phyloP scores from a whole-genome alignment of 2,329 filamentous ascomycete species.

The Penicillium sp. region DNA sequence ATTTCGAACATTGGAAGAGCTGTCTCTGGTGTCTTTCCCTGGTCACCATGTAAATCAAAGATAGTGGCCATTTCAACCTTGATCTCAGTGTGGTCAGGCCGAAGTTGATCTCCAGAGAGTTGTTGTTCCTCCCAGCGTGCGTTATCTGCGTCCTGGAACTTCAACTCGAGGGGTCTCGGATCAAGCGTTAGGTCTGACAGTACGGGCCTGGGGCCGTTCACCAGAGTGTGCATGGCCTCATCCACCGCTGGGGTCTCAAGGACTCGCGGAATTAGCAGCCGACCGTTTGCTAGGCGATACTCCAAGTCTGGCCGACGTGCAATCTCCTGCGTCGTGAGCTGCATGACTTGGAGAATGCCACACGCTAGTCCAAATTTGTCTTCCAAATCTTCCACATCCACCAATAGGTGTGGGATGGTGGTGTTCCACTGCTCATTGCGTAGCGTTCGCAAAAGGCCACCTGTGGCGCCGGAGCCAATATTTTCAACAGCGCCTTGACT shows the following conservation, averaged over 20 bases:
- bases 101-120: not conserved
- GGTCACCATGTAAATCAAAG: constrained; percentile 10
- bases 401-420: constrained; percentile 19
- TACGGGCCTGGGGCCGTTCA: constrained; percentile 15
- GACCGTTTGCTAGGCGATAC: constrained; percentile 13
- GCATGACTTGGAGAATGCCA: constrained; percentile 15
- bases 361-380: constrained; percentile 8
- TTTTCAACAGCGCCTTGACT: constrained; percentile 10
- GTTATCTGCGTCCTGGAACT: constrained; percentile 6
- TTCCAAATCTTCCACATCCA: constrained; percentile 12
- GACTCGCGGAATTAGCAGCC: constrained; percentile 12
- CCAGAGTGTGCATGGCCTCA: constrained; percentile 15
- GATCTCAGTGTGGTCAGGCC: constrained; percentile 10
- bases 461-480: constrained; percentile 17
- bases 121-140: constrained; percentile 11
- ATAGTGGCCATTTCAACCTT: constrained; percentile 16
- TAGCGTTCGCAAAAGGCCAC: constrained; percentile 25
- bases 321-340: constrained; percentile 13
- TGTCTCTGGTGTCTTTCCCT: constrained; percentile 9
- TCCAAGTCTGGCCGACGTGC: constrained; percentile 14
- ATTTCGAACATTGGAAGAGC: constrained; percentile 17
- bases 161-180: constrained; percentile 11
- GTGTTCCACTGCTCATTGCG: constrained; percentile 24
- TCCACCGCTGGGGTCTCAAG: constrained; percentile 11
- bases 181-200: constrained; percentile 7